A percentile compares a stretch with the other conserved stretches of the same genome.
Conservation (phyloP, 2,329 filamentous ascomycete genomes). For the Blastomyces silverae region DNA sequence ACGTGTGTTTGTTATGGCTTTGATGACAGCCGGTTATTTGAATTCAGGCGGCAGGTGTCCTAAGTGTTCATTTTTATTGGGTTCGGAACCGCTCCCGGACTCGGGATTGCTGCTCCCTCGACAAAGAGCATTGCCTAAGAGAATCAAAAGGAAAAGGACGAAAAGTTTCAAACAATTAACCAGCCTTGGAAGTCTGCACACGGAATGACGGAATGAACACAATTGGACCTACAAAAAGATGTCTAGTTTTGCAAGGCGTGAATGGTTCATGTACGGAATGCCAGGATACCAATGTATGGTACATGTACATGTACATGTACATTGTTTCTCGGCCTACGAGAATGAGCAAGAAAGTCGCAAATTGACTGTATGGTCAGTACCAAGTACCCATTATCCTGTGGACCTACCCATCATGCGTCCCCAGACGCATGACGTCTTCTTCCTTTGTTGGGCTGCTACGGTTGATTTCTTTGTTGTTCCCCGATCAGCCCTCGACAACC, state of each 20-base stretch:
- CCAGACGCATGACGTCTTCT: background rate
- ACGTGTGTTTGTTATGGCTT: slow-evolving; percentile 2
- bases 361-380: background rate
- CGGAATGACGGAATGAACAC: background rate
- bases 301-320: background rate
- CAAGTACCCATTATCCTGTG: background rate
- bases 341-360: background rate
- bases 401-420: slow-evolving; percentile 4
- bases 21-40: background rate
- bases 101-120: background rate
- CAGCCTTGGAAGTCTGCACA: background rate
- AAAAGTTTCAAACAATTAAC: too few species aligned
- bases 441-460: slow-evolving; percentile 3
- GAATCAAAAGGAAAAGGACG: background rate
- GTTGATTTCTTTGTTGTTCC: slow-evolving; percentile 8
- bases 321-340: background rate
- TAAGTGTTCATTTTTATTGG: background rate
- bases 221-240: background rate
- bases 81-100: background rate
- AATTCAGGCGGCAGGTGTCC: background rate
- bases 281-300: background rate
- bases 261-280: background rate
- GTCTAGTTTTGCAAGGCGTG: background rate
- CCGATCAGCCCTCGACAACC: slow-evolving; percentile 4
- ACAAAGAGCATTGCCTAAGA: background rate